phyloP scores from a whole-genome alignment of 1,139 yeast genomes.

The Taphrina wiesneri region DNA sequence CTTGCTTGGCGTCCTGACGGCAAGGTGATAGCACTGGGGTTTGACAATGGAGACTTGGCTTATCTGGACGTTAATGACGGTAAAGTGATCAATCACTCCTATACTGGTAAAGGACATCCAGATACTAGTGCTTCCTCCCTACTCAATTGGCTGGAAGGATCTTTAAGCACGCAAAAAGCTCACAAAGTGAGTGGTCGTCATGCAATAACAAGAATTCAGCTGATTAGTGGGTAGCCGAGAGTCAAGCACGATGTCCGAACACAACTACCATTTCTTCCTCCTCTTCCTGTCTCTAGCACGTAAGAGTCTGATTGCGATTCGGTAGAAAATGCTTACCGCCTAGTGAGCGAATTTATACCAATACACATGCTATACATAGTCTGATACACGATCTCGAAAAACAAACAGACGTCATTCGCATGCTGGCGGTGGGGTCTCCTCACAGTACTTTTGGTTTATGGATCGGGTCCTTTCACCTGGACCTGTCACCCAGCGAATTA shows the following conservation, averaged over 20 bases:
- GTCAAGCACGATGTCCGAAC: slow-evolving; percentile 1
- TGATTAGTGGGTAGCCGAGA: background rate
- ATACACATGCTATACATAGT: slow-evolving; percentile 3
- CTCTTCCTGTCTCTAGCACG: slow-evolving; percentile 12
- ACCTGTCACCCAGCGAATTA: background rate
- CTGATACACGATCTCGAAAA: slow-evolving; percentile 25
- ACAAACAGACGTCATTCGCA: background rate
- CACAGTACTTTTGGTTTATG: background rate
- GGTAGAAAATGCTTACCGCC: background rate
- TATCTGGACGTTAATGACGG: slow-evolving; percentile 41
- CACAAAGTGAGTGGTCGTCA: background rate
- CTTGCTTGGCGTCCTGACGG: slow-evolving; percentile 41
- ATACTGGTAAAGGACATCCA: background rate
- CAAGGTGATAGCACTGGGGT: slow-evolving; percentile 39
- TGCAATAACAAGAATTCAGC: background rate
- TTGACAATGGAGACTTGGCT: slow-evolving; percentile 36
- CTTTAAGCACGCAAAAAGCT: background rate
- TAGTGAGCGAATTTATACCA: slow-evolving; percentile 9
- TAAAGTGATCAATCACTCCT: slow-evolving; percentile 22
- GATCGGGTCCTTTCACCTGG: slow-evolving; percentile 9
- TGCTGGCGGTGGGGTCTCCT: background rate
- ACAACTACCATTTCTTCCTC: slow-evolving; percentile 11
- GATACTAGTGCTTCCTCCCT: background rate
- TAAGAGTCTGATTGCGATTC: background rate
- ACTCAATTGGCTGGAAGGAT: background rate